Conservation (phyloP, 2,329 filamentous ascomycete species). For the Penicillium psychrosexuale region DNA sequence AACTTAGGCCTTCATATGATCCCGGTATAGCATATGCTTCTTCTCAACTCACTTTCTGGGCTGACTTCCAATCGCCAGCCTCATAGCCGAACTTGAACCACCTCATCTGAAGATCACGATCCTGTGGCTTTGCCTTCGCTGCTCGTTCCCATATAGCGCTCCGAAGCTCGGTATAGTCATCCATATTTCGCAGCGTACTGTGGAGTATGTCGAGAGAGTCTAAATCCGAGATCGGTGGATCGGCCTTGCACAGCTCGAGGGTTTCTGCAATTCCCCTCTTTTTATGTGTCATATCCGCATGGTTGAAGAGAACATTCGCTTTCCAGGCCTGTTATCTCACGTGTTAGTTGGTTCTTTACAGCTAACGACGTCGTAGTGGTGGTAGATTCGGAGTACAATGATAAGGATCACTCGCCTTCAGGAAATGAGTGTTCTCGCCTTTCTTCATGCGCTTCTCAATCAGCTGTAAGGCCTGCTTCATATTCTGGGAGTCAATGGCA, state of each 20-base stretch:
- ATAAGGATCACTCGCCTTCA: conserved; percentile 31
- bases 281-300: conserved; percentile 42
- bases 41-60: conserved; percentile 46
- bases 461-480: conserved; percentile 50
- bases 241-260: conserved; percentile 42
- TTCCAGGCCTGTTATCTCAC: conserved; percentile 39
- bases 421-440: conserved; percentile 45
- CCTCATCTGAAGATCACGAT: conserved; percentile 43
- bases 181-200: conserved; percentile 38
- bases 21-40: background rate
- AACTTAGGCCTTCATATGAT: background rate
- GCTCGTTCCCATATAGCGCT: conserved; percentile 47
- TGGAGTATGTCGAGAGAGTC: conserved; percentile 46
- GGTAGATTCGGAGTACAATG: background rate
- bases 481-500: conserved; percentile 47
- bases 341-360: background rate
- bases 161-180: conserved; percentile 34
- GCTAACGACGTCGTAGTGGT: background rate
- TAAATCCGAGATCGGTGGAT: conserved; percentile 44
- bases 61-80: conserved; percentile 45
- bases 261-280: conserved; percentile 45
- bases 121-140: conserved; percentile 44
- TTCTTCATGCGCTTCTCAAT: conserved; percentile 57
- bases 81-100: conserved; percentile 47
- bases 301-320: conserved; percentile 41